Evolutionary conservation across 352 stramenopile species (phyloP).

Genomic region (Globisporangium lucens): DNA sequence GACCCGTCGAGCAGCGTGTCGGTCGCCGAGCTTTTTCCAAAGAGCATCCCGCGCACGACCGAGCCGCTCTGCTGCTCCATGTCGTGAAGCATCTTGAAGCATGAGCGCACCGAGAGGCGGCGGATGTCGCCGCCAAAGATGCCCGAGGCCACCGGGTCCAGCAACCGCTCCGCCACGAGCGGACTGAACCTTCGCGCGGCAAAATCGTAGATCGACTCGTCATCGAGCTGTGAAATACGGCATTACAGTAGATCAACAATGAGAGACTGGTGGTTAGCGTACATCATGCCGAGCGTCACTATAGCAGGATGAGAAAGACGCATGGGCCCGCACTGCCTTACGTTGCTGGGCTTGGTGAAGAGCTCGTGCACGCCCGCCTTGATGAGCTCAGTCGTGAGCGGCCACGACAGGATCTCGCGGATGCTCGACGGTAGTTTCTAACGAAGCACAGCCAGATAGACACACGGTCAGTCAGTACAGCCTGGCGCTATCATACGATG

Average conservation of each 20-base stretch:
- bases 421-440: constrained; percentile 65
- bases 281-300: not conserved
- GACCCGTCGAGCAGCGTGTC: constrained; percentile 68
- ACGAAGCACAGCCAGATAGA: not conserved
- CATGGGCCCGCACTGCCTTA: constrained; percentile 2
- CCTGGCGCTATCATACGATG: not conserved
- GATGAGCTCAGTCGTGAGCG: constrained; percentile 48
- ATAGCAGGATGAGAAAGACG: not conserved
- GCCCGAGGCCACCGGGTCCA: constrained; percentile 78
- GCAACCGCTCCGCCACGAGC: constrained; percentile 68
- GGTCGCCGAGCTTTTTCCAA: constrained; percentile 26
- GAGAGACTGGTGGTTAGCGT: not conserved
- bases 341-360: constrained; percentile 33
- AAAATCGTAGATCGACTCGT: constrained; percentile 87
- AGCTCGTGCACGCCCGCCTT: constrained; percentile 67
- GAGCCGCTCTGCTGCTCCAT: constrained; percentile 75
- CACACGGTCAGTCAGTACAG: not conserved
- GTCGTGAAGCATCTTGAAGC: constrained; percentile 77
- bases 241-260: not conserved
- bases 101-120: constrained; percentile 74
- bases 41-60: constrained; percentile 72
- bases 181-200: constrained; percentile 70
- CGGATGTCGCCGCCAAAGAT: constrained; percentile 88
- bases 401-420: constrained; percentile 60
- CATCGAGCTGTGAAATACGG: constrained; percentile 24